Percentiles rank a stretch among this genome's conserved stretches.
phyloP scores from a whole-genome alignment of 2,329 filamentous ascomycete species.

The Aspergillus piperis region DNA sequence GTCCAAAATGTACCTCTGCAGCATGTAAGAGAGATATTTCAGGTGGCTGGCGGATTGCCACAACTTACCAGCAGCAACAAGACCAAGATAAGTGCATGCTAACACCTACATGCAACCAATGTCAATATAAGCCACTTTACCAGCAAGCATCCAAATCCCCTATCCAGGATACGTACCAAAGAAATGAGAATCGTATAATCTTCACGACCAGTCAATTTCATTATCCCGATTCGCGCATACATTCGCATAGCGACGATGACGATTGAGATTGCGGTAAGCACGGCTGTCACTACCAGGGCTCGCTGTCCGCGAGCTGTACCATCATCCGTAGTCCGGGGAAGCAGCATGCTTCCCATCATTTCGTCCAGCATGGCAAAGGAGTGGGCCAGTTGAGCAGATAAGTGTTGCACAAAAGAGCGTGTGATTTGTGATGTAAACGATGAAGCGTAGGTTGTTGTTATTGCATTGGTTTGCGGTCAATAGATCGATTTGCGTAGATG shows the following conservation, averaged over 20 bases:
- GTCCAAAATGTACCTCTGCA: constrained; percentile 31
- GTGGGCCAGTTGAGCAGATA: constrained; percentile 12
- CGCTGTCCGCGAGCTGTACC: constrained; percentile 25
- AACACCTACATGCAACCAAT: constrained; percentile 17
- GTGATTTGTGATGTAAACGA: constrained; percentile 9
- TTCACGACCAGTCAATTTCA: constrained; percentile 37
- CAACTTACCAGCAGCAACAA: constrained; percentile 32
- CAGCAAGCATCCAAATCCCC: too few relatives aligned
- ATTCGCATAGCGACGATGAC: constrained; percentile 33
- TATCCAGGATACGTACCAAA: constrained; percentile 18
- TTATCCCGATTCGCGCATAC: constrained; percentile 30
- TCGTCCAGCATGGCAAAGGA: constrained; percentile 19
- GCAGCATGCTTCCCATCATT: constrained; percentile 15
- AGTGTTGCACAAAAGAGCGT: constrained; percentile 15
- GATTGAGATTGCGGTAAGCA: constrained; percentile 29
- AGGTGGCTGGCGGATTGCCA: background rate
- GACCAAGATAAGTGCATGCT: constrained; percentile 30
- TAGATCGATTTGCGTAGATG: background rate
- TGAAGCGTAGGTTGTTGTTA: background rate
- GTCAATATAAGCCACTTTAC: background rate
- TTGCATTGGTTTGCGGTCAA: background rate
- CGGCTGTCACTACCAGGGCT: constrained; percentile 34
- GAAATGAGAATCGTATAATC: constrained; percentile 34
- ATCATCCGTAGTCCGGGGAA: constrained; percentile 22
- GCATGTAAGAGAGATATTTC: constrained; percentile 7